Percentiles rank a stretch among this genome's conserved stretches.
Conservation (phyloP, 306 rosid genomes). For the Cucumis sativus region Cucumber_9930_V3 NC_026661.2:13254001-13254500, state of each 20-base stretch:
- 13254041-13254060: too few species aligned
- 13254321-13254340: not conserved
- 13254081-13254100: not conserved
- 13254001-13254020: too few species aligned
- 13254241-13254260: not conserved
- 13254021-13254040: not conserved
- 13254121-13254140: not conserved
- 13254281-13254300: too few species aligned
- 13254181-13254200: not conserved
- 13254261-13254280: not conserved
- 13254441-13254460: not conserved
- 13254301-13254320: not conserved
- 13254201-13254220: not conserved
- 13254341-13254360: not conserved
- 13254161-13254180: not conserved
- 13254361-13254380: too few species aligned
- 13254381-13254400: too few species aligned
- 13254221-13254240: not conserved
- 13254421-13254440: too few species aligned
- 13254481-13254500: not conserved
- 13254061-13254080: too few species aligned
- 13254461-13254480: not conserved
- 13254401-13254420: too few species aligned
- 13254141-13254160: not conserved
- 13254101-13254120: not conserved